phyloP scores from a whole-genome alignment of 345 rosid genomes.

The Luvunga scandens region DNA sequence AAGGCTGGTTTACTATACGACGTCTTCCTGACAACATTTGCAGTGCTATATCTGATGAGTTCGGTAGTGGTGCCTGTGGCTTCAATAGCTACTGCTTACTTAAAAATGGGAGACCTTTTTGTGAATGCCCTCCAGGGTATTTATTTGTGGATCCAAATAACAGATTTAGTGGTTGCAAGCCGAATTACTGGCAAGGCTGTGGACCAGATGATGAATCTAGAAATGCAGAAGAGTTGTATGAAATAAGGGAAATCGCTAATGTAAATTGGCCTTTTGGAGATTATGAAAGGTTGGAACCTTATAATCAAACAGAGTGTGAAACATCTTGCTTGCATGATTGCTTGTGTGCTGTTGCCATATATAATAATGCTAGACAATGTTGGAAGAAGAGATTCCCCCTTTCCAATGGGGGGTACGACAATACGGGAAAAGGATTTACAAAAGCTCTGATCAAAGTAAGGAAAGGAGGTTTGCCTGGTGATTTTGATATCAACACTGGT shows the following conservation, averaged over 20 bases:
- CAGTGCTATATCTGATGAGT: background rate
- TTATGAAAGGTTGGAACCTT: conserved; percentile 9
- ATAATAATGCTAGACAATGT: background rate
- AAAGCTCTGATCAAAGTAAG: conserved; percentile 18
- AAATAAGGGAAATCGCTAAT: background rate
- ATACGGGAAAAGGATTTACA: background rate
- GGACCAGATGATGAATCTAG: conserved; percentile 6
- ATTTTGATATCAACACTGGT: background rate
- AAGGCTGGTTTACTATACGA: background rate
- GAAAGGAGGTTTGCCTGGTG: background rate
- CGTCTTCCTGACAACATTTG: conserved; percentile 17
- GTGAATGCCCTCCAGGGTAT: conserved; percentile 26
- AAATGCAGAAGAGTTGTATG: conserved; percentile 16
- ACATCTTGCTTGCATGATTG: conserved; percentile 23
- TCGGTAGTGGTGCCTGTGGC: conserved; percentile 25
- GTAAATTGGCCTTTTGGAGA: conserved; percentile 7
- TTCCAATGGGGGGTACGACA: conserved; percentile 17
- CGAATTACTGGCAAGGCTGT: conserved; percentile 15
- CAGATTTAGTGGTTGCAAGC: conserved; percentile 16
- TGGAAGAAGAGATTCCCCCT: conserved; percentile 28
- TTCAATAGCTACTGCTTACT: conserved; percentile 25
- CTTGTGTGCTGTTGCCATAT: conserved; percentile 18
- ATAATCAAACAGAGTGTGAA: conserved; percentile 15
- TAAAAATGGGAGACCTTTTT: conserved; percentile 10
- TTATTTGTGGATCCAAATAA: conserved; percentile 6